These are phyloP conservation scores for Mallotus nudiflorus DNA, from an alignment of 345 rosid species.

Conservation along the genomic window DNA sequence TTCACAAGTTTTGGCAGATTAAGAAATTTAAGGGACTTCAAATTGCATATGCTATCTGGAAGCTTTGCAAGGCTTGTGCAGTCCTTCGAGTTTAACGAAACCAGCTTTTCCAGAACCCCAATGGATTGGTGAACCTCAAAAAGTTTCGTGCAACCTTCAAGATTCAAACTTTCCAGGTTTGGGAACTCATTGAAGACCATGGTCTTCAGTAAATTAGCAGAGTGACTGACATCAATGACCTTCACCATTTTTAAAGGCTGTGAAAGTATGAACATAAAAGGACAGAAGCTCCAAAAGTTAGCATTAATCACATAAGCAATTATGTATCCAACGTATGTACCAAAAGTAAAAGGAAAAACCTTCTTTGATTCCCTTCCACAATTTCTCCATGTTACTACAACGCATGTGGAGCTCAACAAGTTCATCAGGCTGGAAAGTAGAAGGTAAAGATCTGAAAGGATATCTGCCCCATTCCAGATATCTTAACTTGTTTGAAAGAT, in stretches of 20 bases:
- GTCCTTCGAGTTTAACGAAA: neutral
- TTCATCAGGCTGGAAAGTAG: neutral
- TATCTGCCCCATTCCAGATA: neutral
- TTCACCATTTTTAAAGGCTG: constrained; percentile 16
- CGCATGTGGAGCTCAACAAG: neutral
- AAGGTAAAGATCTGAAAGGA: constrained; percentile 1
- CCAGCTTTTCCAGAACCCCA: constrained; percentile 8
- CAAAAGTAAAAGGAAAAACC: neutral
- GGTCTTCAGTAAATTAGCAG: neutral
- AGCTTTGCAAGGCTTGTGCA: constrained; percentile 14
- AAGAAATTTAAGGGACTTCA: constrained; percentile 2
- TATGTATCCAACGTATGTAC: neutral
- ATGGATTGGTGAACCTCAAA: constrained; percentile 14
- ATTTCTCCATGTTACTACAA: neutral
- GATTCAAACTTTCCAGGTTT: constrained; percentile 14
- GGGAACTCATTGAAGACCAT: neutral
- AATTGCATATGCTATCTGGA: constrained; percentile 10
- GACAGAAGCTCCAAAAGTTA: neutral
- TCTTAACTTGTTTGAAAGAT: neutral
- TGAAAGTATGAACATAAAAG: neutral
- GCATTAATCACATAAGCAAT: neutral
- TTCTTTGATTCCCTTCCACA: constrained; percentile 12
- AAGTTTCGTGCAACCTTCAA: constrained; percentile 13
- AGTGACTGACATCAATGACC: constrained; percentile 17
- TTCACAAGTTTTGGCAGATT: constrained; percentile 6